Evolutionary conservation across 805 yeast genomes (phyloP).

Genomic region (fission yeast (Schizosaccharomyces pombe)): DNA sequence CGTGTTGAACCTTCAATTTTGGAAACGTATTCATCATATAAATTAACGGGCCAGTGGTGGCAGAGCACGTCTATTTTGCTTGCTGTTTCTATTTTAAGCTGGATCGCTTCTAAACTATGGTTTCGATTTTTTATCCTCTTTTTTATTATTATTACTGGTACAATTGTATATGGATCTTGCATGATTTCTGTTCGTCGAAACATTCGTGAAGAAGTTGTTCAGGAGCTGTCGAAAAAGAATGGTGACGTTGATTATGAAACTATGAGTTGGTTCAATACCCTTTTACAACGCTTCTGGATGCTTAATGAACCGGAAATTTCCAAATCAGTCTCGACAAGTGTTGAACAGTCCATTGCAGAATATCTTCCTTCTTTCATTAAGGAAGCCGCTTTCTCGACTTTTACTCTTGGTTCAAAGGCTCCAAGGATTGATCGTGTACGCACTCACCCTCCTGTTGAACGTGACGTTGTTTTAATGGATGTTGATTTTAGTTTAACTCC

Average conservation of each 20-base stretch:
- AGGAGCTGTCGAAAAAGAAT: conserved; percentile 33
- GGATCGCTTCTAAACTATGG: conserved; percentile 53
- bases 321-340: conserved; percentile 65
- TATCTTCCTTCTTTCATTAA: conserved; percentile 62
- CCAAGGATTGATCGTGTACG: conserved; percentile 80
- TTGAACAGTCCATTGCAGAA: conserved; percentile 58
- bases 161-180: neutral
- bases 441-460: conserved; percentile 65
- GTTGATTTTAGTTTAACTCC: conserved; percentile 88
- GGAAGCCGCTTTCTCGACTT: conserved; percentile 58
- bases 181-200: neutral
- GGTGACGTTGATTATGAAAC: conserved; percentile 80
- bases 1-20: neutral
- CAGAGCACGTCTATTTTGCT: conserved; percentile 60
- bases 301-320: conserved; percentile 73
- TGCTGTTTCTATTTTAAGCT: conserved; percentile 45
- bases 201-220: neutral
- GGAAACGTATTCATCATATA: neutral
- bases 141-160: neutral
- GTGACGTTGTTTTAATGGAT: conserved; percentile 91
- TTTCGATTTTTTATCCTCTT: conserved; percentile 16
- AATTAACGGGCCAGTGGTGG: conserved; percentile 73
- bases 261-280: conserved; percentile 84
- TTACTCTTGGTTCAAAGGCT: conserved; percentile 88
- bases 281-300: conserved; percentile 78